These are phyloP conservation scores for Volvox carteri DNA, from an alignment of 163 green algal genomes.

Conservation along the genomic window DNA sequence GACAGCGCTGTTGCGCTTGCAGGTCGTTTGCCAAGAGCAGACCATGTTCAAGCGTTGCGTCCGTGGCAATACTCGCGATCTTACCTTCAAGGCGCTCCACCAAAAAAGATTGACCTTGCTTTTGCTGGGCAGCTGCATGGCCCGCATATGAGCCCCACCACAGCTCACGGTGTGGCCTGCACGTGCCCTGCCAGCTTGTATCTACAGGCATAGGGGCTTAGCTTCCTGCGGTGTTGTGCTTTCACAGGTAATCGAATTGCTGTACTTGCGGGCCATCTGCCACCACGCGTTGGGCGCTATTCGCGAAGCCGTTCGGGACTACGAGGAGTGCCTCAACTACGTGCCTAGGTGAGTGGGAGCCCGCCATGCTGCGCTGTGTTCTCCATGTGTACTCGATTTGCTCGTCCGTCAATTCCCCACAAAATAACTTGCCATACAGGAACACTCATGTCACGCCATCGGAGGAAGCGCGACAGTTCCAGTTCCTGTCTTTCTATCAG, in stretches of 20 bases:
- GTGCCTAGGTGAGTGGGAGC: slow-evolving; percentile 30
- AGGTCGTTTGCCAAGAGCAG: too few species aligned
- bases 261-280: slow-evolving; percentile 81
- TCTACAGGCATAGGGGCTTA: too few species aligned
- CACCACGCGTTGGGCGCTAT: slow-evolving; percentile 83
- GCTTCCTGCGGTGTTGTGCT: too few species aligned
- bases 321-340: slow-evolving; percentile 74
- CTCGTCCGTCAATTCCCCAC: neutral
- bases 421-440: slow-evolving; percentile 5
- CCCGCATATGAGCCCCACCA: too few species aligned
- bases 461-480: slow-evolving; percentile 60
- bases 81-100: too few species aligned
- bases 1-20: too few species aligned
- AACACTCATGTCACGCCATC: neutral
- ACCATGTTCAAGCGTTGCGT: too few species aligned
- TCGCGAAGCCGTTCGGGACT: slow-evolving; percentile 75
- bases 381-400: neutral
- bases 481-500: slow-evolving; percentile 84
- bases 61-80: too few species aligned
- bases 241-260: slow-evolving; percentile 67
- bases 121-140: too few species aligned
- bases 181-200: neutral
- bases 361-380: neutral
- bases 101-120: too few species aligned
- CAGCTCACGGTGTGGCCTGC: too few species aligned